A percentile compares a stretch with the other conserved stretches of the same genome.
These are phyloP conservation scores for Fusarium floridanum DNA, from an alignment of 2,329 filamentous ascomycete species.

Conservation along the genomic window DNA sequence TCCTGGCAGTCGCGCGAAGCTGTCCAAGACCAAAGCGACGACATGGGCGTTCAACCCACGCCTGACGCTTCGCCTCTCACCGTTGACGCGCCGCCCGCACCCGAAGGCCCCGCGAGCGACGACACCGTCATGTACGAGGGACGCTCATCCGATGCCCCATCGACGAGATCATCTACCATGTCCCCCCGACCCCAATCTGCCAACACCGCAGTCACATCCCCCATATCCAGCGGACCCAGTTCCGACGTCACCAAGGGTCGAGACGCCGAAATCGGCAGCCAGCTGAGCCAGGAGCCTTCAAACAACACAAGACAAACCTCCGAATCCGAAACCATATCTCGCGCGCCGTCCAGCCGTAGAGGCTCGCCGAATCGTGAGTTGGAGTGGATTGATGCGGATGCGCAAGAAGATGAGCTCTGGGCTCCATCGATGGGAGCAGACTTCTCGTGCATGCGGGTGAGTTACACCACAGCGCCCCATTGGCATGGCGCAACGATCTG, in stretches of 20 bases:
- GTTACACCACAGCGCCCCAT: slow-evolving; percentile 25
- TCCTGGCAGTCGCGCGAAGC: slow-evolving; percentile 44
- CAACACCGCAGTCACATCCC: slow-evolving; percentile 51
- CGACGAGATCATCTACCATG: slow-evolving; percentile 58
- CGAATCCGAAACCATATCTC: slow-evolving; percentile 34
- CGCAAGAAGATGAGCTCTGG: slow-evolving; percentile 49
- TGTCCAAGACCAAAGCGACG: slow-evolving; percentile 29
- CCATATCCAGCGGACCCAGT: slow-evolving; percentile 48
- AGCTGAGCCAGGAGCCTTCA: slow-evolving; percentile 41
- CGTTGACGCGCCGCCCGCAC: slow-evolving; percentile 35
- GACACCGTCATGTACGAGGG: slow-evolving; percentile 45
- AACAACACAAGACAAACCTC: slow-evolving; percentile 31
- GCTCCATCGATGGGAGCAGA: slow-evolving; percentile 55
- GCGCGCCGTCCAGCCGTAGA: slow-evolving; percentile 29
- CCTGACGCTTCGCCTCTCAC: slow-evolving; percentile 37
- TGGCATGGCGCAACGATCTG: slow-evolving; percentile 18
- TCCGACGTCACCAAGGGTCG: slow-evolving; percentile 52
- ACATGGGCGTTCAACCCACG: slow-evolving; percentile 38
- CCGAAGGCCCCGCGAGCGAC: slow-evolving; percentile 39
- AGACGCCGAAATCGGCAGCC: slow-evolving; percentile 43
- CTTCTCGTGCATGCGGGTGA: slow-evolving; percentile 54
- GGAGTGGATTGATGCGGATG: slow-evolving; percentile 41
- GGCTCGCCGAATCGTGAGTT: slow-evolving; percentile 35
- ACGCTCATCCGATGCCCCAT: slow-evolving; percentile 45
- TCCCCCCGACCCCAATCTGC: slow-evolving; percentile 58